Conservation (phyloP, 257 asterid genomes). For the Solanum clarkiae region DNA sequence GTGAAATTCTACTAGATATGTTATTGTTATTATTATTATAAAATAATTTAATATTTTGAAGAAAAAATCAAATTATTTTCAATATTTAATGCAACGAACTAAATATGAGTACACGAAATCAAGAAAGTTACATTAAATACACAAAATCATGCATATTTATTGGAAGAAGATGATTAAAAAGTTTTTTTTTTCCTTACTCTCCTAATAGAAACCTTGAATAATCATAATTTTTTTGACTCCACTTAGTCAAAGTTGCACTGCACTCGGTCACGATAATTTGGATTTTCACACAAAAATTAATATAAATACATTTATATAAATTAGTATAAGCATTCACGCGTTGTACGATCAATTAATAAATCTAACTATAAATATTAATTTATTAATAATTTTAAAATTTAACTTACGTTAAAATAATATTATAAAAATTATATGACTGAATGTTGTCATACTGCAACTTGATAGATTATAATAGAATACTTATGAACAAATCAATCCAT, state of each 20-base stretch:
- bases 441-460: too few species aligned
- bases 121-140: not conserved
- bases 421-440: too few species aligned
- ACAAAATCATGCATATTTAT: not conserved
- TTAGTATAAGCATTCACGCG: too few species aligned
- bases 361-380: too few species aligned
- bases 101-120: not conserved
- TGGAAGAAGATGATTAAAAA: not conserved
- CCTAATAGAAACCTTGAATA: not conserved
- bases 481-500: too few species aligned
- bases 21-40: too few species aligned
- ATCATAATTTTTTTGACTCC: not conserved
- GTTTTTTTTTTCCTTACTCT: not conserved
- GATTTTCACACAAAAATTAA: not conserved
- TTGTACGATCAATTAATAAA: too few species aligned
- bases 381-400: too few species aligned
- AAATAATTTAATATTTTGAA: not conserved
- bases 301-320: not conserved
- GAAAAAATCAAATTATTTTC: not conserved
- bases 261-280: not conserved
- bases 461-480: too few species aligned
- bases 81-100: not conserved
- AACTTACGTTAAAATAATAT: too few species aligned
- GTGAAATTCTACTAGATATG: too few species aligned
- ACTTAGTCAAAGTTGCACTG: not conserved